Evolutionary conservation across 805 yeast species (phyloP).

Genomic region (Starmerella floris): DNA sequence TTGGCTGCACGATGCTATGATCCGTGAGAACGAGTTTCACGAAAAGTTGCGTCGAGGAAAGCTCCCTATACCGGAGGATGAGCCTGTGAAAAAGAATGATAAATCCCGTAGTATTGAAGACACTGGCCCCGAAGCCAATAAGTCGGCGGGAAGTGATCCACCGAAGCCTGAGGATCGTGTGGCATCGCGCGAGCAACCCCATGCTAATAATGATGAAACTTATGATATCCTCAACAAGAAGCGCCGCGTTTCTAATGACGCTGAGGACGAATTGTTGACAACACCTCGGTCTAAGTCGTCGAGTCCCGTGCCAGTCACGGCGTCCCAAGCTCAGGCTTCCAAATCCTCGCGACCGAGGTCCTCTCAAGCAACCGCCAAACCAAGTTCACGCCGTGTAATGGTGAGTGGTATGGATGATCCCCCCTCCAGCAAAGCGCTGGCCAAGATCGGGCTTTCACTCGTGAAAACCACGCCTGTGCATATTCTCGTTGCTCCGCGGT

Average conservation of each 20-base stretch:
- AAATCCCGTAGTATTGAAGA: not conserved
- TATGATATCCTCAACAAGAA: not conserved
- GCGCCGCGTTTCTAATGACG: not conserved
- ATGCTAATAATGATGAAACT: not conserved
- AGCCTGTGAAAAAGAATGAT: not conserved
- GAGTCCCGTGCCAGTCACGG: not conserved
- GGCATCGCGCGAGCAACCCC: not conserved
- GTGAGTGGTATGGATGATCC: conserved; percentile 23
- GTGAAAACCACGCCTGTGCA: conserved; percentile 31
- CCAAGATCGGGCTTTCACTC: conserved; percentile 46
- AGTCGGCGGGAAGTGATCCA: not conserved
- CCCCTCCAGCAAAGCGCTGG: conserved; percentile 17
- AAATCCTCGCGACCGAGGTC: not conserved
- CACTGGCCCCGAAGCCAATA: not conserved
- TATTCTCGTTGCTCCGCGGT: conserved; percentile 55
- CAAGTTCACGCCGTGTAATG: conserved; percentile 12
- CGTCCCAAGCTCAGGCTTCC: not conserved
- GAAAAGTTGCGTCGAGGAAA: conserved; percentile 29
- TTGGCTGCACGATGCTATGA: conserved; percentile 48
- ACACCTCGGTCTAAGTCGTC: not conserved
- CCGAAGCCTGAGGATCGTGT: not conserved
- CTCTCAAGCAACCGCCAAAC: not conserved
- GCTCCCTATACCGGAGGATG: conserved; percentile 1
- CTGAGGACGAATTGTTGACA: not conserved
- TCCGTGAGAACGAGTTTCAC: conserved; percentile 47